Evolutionary conservation across 768 basidiomycete species (phyloP).

Genomic region (Russula sp.): DNA sequence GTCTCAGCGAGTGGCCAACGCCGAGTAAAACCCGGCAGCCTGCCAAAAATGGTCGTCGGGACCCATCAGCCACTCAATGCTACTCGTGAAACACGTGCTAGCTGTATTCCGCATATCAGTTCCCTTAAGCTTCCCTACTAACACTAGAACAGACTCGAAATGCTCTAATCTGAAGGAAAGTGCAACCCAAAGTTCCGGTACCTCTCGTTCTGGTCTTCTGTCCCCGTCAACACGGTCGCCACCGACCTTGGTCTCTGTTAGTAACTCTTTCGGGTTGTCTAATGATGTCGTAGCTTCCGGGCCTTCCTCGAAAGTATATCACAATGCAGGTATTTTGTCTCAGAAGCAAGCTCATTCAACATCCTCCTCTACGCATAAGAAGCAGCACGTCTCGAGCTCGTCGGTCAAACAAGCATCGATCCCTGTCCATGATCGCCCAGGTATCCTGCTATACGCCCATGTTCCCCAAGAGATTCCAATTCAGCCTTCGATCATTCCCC

Average conservation of each 20-base stretch:
- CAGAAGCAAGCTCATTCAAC: no score
- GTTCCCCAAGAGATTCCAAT: background rate
- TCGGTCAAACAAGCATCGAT: no score
- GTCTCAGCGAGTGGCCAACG: background rate
- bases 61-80: background rate
- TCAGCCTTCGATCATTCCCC: background rate
- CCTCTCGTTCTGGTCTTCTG: background rate
- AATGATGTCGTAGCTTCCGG: background rate
- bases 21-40: background rate
- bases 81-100: background rate
- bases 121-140: background rate
- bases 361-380: no score
- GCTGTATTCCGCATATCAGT: background rate
- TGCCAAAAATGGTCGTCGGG: background rate
- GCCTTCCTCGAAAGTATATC: background rate
- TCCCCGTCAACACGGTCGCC: background rate
- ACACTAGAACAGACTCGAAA: background rate
- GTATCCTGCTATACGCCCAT: background rate
- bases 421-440: background rate
- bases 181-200: background rate
- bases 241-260: background rate
- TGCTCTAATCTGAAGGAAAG: background rate
- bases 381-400: background rate
- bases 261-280: background rate
- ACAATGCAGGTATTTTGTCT: no score